Evolutionary conservation across 179 eudicot genomes (phyloP).

Genomic region (Gypsophila paniculata): DNA sequence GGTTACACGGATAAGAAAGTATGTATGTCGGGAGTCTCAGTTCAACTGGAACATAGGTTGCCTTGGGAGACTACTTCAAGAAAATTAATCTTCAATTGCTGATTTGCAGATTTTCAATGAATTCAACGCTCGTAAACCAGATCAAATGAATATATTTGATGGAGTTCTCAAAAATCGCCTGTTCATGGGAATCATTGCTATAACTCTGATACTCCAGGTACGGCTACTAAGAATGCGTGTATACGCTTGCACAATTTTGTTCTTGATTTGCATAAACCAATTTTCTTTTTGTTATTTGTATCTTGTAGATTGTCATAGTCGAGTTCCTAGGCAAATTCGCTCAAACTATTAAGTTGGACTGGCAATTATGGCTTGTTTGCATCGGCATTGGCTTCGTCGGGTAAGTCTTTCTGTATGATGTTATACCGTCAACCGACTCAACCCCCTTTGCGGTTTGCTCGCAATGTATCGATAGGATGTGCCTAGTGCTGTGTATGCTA

Average conservation of each 20-base stretch:
- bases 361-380: constrained; percentile 78
- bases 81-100: neutral
- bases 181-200: constrained; percentile 62
- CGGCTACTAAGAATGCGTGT: constrained; percentile 1
- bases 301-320: constrained; percentile 57
- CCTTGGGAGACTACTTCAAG: no score
- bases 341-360: constrained; percentile 60
- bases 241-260: constrained; percentile 12
- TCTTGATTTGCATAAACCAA: neutral
- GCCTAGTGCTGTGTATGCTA: no score
- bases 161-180: constrained; percentile 60
- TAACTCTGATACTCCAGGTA: constrained; percentile 75
- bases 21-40: neutral
- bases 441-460: no score
- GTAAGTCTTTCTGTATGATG: constrained; percentile 29
- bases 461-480: no score
- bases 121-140: constrained; percentile 91
- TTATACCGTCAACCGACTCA: neutral
- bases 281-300: neutral
- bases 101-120: constrained; percentile 70
- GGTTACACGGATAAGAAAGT: neutral
- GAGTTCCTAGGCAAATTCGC: constrained; percentile 81
- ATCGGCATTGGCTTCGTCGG: constrained; percentile 63
- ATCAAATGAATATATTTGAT: constrained; percentile 64
- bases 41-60: neutral